Base-by-base conservation (phyloP, 768 basidiomycete genomes). In the Leccinum rimulosum region DNA sequence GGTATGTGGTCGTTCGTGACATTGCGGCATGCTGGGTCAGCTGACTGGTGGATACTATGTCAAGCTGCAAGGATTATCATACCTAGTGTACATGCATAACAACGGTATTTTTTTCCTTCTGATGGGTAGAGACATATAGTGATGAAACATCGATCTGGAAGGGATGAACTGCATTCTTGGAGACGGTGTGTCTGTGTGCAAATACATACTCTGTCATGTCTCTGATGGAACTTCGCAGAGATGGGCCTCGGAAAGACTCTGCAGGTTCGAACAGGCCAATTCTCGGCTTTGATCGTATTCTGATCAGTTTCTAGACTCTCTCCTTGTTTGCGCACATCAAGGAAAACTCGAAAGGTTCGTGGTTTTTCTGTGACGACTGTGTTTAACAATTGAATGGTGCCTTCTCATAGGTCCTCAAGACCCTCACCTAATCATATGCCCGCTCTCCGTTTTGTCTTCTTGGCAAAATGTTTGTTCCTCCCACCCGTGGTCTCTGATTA, bases 391-490 rank as follows among this genome's bases (percentile, higher is more conserved):
- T 25, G 19, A 52, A 50, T 36, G 3, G 25, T 25, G 12, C 52
- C 1, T 50, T 52, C 8, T 48, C 19, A 36, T 54, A 80, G 80
- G 74, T 9, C 62, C 58, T n/a, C 71, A 70, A 25, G 84, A 84
- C 35, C 86, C 88, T 10, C 87, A 89, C 71, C 79, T 91, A 28
- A 81, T 91, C 50, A 80, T 90, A 55, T 90, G 88, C 66, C 89
- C 89, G 0, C 78, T 91, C 3, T 88, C 87, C 8, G 85, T 87
- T 36, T 72, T 87, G 22, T 79, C 82, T 0, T 79, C 84, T 6
- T 87, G 85, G 85, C 74, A 82, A 67, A 68, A 76, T 52, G 84
- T 82, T 62, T 51, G 33, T 30, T 48, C 9, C 17, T 15, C 22
- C 11, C 53, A n/a, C 52, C 11, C 11, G 10, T 45, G 43, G 5